Conservation (phyloP, 805 yeast genomes). For the Deakozyma indianensis region DNA sequence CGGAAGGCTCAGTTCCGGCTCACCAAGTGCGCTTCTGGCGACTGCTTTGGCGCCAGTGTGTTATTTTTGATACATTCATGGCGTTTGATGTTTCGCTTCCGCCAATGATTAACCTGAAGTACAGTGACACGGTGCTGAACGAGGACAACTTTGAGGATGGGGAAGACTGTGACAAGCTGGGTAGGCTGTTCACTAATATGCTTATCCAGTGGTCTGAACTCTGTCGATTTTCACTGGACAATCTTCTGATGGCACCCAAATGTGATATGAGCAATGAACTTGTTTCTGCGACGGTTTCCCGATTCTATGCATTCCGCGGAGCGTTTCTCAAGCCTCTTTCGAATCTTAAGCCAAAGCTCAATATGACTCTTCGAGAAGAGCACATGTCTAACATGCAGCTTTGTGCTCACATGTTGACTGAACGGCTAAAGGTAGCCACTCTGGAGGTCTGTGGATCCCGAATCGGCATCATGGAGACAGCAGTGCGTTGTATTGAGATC, state of each 20-base stretch:
- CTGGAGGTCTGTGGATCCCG: background rate
- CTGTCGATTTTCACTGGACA: background rate
- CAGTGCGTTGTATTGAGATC: background rate
- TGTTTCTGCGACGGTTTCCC: background rate
- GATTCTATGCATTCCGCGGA: background rate
- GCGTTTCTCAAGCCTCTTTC: background rate
- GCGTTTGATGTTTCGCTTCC: slow-evolving; percentile 11
- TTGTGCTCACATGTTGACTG: background rate
- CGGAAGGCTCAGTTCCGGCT: slow-evolving; percentile 6
- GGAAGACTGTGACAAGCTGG: slow-evolving; percentile 3
- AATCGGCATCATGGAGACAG: background rate
- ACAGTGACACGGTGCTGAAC: slow-evolving; percentile 4
- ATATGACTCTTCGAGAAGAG: background rate
- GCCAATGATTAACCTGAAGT: slow-evolving; percentile 6
- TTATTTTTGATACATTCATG: slow-evolving; percentile 12
- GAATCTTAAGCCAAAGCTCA: background rate
- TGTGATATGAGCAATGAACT: background rate
- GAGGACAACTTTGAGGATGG: slow-evolving; percentile 1
- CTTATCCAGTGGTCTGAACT: background rate
- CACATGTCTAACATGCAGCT: background rate
- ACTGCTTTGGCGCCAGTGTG: slow-evolving; percentile 13
- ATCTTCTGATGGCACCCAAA: background rate
- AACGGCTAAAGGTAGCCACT: background rate
- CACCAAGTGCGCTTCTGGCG: slow-evolving; percentile 11
- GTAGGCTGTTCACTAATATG: background rate